These are phyloP conservation scores for Aotearoamyces nothofagi DNA, from an alignment of 2,329 filamentous ascomycete species.

Conservation along the genomic window DNA sequence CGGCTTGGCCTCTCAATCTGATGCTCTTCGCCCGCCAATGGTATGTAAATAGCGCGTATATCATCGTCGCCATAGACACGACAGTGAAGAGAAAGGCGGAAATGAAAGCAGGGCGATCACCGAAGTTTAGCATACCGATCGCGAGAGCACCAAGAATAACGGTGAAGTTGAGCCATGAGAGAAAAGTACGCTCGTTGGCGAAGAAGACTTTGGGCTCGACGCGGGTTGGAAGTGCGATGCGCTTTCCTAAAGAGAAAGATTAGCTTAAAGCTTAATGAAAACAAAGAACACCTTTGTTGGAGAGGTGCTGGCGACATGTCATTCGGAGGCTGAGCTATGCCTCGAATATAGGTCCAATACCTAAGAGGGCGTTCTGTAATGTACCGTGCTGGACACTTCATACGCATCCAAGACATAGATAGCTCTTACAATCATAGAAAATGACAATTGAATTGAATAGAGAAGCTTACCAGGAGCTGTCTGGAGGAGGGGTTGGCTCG, in stretches of 20 bases:
- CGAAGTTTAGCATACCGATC: constrained; percentile 95
- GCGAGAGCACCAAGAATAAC: constrained; percentile 94
- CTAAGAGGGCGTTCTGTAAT: too few relatives aligned
- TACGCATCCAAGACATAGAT: too few relatives aligned
- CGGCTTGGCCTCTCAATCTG: constrained; percentile 75
- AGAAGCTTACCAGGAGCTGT: constrained; percentile 63
- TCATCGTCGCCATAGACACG: constrained; percentile 88
- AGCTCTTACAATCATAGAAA: too few relatives aligned
- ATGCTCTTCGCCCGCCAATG: constrained; percentile 96
- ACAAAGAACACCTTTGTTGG: too few relatives aligned
- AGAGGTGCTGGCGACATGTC: too few relatives aligned
- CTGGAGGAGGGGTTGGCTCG: constrained; percentile 89
- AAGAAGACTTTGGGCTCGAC: constrained; percentile 99
- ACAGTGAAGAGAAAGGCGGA: constrained; percentile 86
- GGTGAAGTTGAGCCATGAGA: constrained; percentile 99
- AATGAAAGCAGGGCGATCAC: constrained; percentile 86
- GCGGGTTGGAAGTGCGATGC: constrained; percentile 91
- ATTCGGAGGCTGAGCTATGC: too few relatives aligned
- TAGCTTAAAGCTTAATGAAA: constrained; percentile 1
- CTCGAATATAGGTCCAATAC: too few relatives aligned
- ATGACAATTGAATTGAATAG: constrained; percentile 1
- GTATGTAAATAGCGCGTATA: constrained; percentile 89
- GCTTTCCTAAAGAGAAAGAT: constrained; percentile 59
- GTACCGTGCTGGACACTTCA: too few relatives aligned
- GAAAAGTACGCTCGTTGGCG: constrained; percentile 97